phyloP scores from a whole-genome alignment of 257 asterid species.

The Solanum lignicaule region DNA sequence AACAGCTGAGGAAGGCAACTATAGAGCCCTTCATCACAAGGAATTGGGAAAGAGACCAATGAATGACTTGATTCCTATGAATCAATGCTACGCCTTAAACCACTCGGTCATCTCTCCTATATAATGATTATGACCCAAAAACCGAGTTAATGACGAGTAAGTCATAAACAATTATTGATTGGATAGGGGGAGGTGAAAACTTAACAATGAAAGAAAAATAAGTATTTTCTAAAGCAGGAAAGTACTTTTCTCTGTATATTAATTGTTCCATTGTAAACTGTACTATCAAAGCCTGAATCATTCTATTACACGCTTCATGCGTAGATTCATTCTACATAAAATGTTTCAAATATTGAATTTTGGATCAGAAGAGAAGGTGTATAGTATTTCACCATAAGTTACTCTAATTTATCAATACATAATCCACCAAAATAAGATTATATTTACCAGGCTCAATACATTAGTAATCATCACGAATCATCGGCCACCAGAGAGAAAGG shows the following conservation, averaged over 20 bases:
- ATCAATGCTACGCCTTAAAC: too few relatives aligned
- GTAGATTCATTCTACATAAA: neutral
- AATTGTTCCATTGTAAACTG: neutral
- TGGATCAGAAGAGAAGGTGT: neutral
- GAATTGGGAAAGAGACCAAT: neutral
- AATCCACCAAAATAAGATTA: neutral
- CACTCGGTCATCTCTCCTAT: neutral
- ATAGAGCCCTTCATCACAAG: neutral
- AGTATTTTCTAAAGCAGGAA: neutral
- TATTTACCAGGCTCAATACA: neutral
- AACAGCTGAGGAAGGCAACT: neutral
- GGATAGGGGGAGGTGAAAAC: neutral
- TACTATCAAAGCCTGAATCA: neutral
- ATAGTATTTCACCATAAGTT: neutral
- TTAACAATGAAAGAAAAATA: neutral
- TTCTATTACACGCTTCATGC: neutral
- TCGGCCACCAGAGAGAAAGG: slow-evolving; percentile 28
- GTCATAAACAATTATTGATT: neutral
- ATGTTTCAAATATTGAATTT: neutral
- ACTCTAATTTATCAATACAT: neutral
- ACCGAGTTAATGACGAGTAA: neutral
- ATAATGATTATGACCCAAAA: neutral
- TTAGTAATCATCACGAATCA: neutral
- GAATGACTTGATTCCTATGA: neutral
- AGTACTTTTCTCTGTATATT: neutral